Conservation (phyloP, 257 asterid genomes). For the Nicotiana sylvestris region DNA sequence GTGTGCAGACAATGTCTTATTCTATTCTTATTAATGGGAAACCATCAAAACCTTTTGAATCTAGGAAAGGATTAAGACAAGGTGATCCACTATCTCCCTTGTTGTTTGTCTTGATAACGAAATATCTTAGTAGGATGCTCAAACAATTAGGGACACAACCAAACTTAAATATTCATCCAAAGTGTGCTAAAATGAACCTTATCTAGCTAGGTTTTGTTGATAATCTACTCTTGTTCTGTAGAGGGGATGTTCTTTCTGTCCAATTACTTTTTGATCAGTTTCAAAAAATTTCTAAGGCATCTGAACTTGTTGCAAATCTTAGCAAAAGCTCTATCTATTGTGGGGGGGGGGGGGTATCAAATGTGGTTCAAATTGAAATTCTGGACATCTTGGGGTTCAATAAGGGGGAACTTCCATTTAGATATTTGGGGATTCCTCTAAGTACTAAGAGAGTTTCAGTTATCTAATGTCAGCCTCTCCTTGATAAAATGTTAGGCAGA, state of each 20-base stretch:
- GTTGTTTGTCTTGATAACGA: background rate
- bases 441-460: background rate
- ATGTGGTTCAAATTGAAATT: background rate
- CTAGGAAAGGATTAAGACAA: background rate
- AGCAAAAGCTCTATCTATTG: background rate
- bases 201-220: background rate
- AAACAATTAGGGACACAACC: background rate
- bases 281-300: background rate
- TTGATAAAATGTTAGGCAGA: background rate
- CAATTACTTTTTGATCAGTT: background rate
- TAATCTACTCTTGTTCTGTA: background rate
- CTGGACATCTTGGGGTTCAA: background rate
- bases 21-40: background rate
- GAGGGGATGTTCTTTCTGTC: background rate
- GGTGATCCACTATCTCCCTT: background rate
- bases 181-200: background rate
- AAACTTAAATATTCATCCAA: background rate
- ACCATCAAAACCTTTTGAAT: background rate
- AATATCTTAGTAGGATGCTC: background rate
- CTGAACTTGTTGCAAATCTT: background rate
- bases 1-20: background rate
- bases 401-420: background rate
- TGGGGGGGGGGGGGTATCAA: background rate
- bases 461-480: background rate
- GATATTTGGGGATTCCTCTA: background rate